phyloP scores from a whole-genome alignment of 805 yeast genomes.

The Peterozyma xylosa region DNA sequence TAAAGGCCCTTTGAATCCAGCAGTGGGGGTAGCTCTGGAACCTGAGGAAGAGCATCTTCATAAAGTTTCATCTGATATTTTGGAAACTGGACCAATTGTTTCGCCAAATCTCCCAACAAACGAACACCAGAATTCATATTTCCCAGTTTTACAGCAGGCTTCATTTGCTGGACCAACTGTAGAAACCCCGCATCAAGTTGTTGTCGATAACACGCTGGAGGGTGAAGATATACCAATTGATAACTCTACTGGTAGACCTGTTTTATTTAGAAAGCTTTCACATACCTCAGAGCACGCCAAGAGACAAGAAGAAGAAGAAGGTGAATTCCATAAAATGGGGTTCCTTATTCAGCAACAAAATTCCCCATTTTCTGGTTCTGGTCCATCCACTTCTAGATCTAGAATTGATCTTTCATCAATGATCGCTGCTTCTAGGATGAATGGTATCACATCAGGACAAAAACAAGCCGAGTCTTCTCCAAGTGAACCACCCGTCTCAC shows the following conservation, averaged over 20 bases:
- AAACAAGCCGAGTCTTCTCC: not conserved
- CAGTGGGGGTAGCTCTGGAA: not conserved
- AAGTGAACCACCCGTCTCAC: not conserved
- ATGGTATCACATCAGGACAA: not conserved
- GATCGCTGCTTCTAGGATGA: not conserved
- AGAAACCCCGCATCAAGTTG: constrained; percentile 63
- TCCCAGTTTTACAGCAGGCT: constrained; percentile 10
- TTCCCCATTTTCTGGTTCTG: constrained; percentile 18
- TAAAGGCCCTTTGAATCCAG: not conserved
- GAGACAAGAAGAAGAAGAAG: constrained; percentile 84
- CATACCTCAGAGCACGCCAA: constrained; percentile 63
- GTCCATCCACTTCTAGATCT: not conserved
- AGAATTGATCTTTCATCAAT: not conserved
- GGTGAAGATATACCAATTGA: constrained; percentile 52
- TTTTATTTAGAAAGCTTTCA: constrained; percentile 54
- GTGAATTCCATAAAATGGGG: constrained; percentile 85
- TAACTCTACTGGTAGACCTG: constrained; percentile 64
- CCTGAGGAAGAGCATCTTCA: constrained; percentile 27
- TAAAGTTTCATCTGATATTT: constrained; percentile 39
- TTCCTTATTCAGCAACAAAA: constrained; percentile 63
- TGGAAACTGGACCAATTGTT: constrained; percentile 46
- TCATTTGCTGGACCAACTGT: constrained; percentile 12
- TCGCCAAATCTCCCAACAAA: constrained; percentile 29
- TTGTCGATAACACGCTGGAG: constrained; percentile 51
- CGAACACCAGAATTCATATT: constrained; percentile 15